Evolutionary conservation across 2,329 filamentous ascomycete genomes (phyloP).

Genomic region (Aurifilum marmelostoma): DNA sequence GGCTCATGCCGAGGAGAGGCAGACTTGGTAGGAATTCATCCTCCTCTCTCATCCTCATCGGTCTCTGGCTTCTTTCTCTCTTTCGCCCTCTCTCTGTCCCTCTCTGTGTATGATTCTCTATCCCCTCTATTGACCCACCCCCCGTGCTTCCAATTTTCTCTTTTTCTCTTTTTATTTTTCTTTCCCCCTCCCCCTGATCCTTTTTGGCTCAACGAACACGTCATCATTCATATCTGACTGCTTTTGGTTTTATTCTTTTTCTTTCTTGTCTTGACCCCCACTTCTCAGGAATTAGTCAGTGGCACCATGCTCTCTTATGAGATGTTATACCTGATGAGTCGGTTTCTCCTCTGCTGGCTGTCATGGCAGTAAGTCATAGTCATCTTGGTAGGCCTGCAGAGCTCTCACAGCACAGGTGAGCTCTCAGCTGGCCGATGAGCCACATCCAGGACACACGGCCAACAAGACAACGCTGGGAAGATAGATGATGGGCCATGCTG

Average conservation of each 20-base stretch:
- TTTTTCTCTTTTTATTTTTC: background rate
- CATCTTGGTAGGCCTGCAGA: background rate
- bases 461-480: background rate
- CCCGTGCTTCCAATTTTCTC: no score
- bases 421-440: background rate
- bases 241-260: background rate
- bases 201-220: background rate
- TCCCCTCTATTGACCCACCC: no score
- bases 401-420: background rate
- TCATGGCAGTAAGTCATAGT: background rate
- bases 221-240: background rate
- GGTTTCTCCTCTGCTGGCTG: background rate
- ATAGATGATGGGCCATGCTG: background rate
- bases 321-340: background rate
- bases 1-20: background rate
- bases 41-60: background rate
- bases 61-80: background rate
- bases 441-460: background rate
- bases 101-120: no score
- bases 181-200: background rate
- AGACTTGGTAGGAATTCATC: background rate
- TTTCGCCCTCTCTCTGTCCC: background rate
- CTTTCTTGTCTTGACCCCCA: background rate
- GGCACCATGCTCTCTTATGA: background rate
- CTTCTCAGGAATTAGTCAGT: background rate